These are phyloP conservation scores for Ilyonectria robusta DNA, from an alignment of 2,329 filamentous ascomycete species.

Conservation along the genomic window DNA sequence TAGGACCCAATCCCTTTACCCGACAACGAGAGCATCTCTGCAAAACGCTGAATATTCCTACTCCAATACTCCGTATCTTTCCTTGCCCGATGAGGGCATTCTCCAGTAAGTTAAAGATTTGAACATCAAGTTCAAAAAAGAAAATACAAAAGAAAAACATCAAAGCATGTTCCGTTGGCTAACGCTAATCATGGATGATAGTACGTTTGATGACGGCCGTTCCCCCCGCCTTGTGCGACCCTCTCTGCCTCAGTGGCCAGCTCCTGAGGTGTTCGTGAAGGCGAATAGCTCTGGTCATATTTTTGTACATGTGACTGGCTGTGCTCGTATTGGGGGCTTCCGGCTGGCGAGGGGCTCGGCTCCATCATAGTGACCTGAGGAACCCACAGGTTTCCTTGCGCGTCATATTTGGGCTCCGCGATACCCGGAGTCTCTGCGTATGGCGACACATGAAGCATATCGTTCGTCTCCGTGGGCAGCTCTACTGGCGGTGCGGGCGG, in stretches of 20 bases:
- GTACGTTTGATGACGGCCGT: constrained; percentile 42
- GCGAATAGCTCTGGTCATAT: constrained; percentile 35
- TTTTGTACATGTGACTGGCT: constrained; percentile 35
- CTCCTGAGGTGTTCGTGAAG: constrained; percentile 43
- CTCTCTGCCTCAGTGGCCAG: constrained; percentile 39
- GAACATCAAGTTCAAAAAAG: constrained; percentile 19
- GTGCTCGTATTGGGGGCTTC: constrained; percentile 38
- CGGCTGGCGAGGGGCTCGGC: constrained; percentile 38
- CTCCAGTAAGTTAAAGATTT: constrained; percentile 7
- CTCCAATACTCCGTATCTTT: constrained; percentile 33
- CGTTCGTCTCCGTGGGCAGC: constrained; percentile 41
- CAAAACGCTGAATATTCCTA: constrained; percentile 25
- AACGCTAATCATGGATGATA: constrained; percentile 41
- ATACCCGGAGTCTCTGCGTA: constrained; percentile 32
- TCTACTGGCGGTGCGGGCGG: constrained; percentile 46
- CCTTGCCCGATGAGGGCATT: constrained; percentile 11
- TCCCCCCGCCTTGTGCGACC: constrained; percentile 24
- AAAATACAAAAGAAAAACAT: constrained; percentile 17
- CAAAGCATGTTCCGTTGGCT: constrained; percentile 3
- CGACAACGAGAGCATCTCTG: constrained; percentile 5
- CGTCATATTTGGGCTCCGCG: constrained; percentile 50
- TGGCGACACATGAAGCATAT: constrained; percentile 33
- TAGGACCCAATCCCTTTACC: constrained; percentile 12
- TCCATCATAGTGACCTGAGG: constrained; percentile 53
- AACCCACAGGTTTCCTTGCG: constrained; percentile 51